Evolutionary conservation across 2,329 filamentous ascomycete species (phyloP).

Genomic region (Westerdykella sp.): DNA sequence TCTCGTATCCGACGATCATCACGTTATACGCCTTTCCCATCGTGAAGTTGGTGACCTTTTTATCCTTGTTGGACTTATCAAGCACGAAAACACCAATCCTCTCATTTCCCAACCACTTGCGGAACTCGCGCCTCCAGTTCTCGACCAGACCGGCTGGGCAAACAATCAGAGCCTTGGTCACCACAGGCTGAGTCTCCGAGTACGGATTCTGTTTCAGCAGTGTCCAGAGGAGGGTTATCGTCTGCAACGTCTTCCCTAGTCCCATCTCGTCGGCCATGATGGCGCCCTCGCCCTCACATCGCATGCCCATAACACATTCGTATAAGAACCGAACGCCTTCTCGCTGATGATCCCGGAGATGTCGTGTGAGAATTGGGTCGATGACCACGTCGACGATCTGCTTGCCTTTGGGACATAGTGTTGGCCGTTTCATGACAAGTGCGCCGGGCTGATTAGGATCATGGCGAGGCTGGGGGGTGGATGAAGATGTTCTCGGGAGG

Average conservation of each 20-base stretch:
- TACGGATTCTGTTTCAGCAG: conserved; percentile 66
- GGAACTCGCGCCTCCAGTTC: conserved; percentile 68
- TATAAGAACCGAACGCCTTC: conserved; percentile 67
- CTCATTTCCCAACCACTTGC: conserved; percentile 67
- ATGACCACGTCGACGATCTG: conserved; percentile 66
- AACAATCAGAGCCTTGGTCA: conserved; percentile 66
- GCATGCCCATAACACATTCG: conserved; percentile 70
- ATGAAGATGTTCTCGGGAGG: conserved; percentile 42
- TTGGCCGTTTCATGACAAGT: conserved; percentile 61
- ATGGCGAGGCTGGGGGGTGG: conserved; percentile 56
- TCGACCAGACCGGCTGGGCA: conserved; percentile 66
- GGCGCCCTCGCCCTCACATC: conserved; percentile 59
- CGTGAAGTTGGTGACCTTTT: conserved; percentile 61
- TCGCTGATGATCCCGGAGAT: conserved; percentile 61
- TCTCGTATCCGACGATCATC: conserved; percentile 70
- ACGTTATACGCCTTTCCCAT: conserved; percentile 61
- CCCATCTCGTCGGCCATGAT: conserved; percentile 74
- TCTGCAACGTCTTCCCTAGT: conserved; percentile 66
- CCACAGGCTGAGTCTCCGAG: conserved; percentile 52
- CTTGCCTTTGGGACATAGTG: conserved; percentile 52
- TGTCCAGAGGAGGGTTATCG: conserved; percentile 66
- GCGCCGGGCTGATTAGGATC: conserved; percentile 55
- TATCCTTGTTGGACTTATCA: conserved; percentile 52
- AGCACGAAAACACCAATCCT: conserved; percentile 63
- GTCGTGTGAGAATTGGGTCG: conserved; percentile 58